These are phyloP conservation scores for Lenwebbia sp. DNA, from an alignment of 345 rosid genomes.

Conservation along the genomic window DNA sequence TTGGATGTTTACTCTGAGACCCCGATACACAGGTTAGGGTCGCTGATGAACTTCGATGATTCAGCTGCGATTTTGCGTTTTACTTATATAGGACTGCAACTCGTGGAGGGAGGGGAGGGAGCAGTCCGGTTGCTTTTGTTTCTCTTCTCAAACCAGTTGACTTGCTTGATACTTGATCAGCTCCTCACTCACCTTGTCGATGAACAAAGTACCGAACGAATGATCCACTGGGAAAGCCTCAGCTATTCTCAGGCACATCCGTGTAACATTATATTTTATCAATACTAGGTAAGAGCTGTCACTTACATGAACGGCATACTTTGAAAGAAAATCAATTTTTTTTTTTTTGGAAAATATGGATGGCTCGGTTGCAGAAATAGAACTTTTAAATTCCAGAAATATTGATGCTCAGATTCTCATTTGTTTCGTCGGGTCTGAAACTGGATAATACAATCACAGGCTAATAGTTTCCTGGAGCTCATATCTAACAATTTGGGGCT, in stretches of 20 bases:
- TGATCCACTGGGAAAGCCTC: neutral
- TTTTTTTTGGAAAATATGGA: neutral
- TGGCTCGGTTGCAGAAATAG: neutral
- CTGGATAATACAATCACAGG: neutral
- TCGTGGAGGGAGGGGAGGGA: neutral
- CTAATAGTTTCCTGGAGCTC: neutral
- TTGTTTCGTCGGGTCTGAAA: neutral
- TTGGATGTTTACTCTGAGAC: neutral
- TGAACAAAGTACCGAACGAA: neutral
- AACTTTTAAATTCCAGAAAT: neutral
- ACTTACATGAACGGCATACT: neutral
- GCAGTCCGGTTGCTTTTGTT: neutral
- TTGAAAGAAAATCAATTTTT: neutral
- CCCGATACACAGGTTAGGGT: neutral
- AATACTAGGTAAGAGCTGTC: neutral
- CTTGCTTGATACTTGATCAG: neutral
- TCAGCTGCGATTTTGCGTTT: neutral
- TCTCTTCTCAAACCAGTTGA: neutral
- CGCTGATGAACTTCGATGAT: neutral
- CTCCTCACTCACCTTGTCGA: neutral
- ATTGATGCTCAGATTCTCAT: neutral
- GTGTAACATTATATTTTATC: neutral
- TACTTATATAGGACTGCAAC: neutral
- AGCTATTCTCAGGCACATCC: neutral
- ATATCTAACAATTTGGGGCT: neutral